Percentiles rank a stretch among this genome's conserved stretches.
These are phyloP conservation scores for Tuctoria greenei DNA, from an alignment of 176 grass and related monocot species.

Conservation along the genomic window DNA sequence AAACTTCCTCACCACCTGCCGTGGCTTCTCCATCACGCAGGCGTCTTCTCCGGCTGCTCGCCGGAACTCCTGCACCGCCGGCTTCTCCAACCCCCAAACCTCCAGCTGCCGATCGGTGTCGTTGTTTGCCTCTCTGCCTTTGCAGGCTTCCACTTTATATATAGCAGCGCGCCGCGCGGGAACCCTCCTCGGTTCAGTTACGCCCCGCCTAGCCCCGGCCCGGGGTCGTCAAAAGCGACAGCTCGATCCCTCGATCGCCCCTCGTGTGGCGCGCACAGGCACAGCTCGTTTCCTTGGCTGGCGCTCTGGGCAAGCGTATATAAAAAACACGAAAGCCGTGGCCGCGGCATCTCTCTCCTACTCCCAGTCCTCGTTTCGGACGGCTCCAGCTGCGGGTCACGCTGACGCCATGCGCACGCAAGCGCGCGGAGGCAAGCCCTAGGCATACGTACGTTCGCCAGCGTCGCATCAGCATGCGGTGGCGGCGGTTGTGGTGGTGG, in stretches of 20 bases:
- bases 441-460: slow-evolving; percentile 33
- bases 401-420: slow-evolving; percentile 53
- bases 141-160: background rate
- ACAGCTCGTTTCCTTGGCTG: slow-evolving; percentile 6
- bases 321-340: background rate
- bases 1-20: slow-evolving; percentile 77
- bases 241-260: background rate
- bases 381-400: slow-evolving; percentile 24
- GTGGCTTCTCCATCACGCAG: slow-evolving; percentile 50
- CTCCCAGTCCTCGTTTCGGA: background rate
- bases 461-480: slow-evolving; percentile 44
- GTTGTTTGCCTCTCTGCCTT: background rate
- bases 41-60: background rate
- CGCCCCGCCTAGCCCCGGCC: background rate
- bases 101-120: background rate
- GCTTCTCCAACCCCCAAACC: background rate
- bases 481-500: background rate
- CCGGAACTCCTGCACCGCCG: background rate
- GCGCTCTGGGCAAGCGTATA: background rate
- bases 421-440: background rate
- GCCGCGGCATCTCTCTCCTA: background rate
- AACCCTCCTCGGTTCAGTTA: slow-evolving; percentile 35
- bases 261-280: background rate
- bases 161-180: background rate
- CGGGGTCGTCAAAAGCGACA: slow-evolving; percentile 29